Base-by-base conservation (phyloP, 2,329 filamentous ascomycete species). In the Talaromyces sp. region DNA sequence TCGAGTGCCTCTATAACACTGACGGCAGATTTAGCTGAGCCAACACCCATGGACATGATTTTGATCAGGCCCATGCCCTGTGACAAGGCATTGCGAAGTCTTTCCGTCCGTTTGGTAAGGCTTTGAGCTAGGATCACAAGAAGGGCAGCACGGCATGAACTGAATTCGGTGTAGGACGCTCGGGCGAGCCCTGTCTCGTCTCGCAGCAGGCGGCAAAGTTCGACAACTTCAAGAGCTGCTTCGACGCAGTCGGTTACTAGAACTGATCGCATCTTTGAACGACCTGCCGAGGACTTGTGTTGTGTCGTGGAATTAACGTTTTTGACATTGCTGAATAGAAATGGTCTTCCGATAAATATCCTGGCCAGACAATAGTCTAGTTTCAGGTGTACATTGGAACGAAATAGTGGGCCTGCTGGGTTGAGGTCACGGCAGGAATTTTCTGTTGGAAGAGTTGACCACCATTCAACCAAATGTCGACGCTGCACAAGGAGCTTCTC, bases 161-260 rank as follows among this genome's bases (percentile, higher is more conserved):
- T 82, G 66, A 83, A 84, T 63, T 84, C 82, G 3, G 81, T 83
- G 64, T 84, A 84, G 0, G 81, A 83, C 2, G 81, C 80, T 31
- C 81, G 77, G 6, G 82, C 81, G 57, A 84, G 79, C 17, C 82
- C 82, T 14, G 80, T 78, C n/a, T 78, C 80, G 51, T 78, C 78
- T 43, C 79, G 77, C 4, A 84, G 75, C 4, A 79, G 71, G 46
- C 78, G 78, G 63, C 81, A 83, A 4, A 82, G 75, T 50, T 82
- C 78, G 19, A 84, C 75, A 11, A 82, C 78, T 59, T 79, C 76
- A 29, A 82, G 68, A 2, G 82, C 82, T 2, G 81, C 82, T 58
- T 82, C 78, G 10, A 84, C 79, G 59, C 81, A 84, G 61, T 83
- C 80, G 4, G 74, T 75, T 19, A 84, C 79, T n/a, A 84, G 72